Base-by-base conservation (phyloP, 805 yeast genomes). In the Kluyveromyces siamensis region DNA sequence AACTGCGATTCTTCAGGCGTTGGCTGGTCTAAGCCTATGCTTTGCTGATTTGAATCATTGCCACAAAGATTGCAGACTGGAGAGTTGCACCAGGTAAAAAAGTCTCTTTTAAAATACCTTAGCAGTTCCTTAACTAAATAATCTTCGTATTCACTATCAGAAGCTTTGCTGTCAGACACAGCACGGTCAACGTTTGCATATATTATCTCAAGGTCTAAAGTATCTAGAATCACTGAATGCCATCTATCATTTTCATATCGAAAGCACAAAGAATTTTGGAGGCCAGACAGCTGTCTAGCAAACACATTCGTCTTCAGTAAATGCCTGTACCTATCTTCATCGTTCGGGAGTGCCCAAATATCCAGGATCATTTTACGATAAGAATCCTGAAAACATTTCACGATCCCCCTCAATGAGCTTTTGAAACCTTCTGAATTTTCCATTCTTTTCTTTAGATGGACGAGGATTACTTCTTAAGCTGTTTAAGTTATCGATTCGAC, bases 31-130 rank as follows among this genome's bases (percentile, higher is more conserved):
- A 67, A 61, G 0, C 80, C 79, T 0, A 65, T 47, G 0, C 62
- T 52, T 2, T 50, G 71, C 27, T 74, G 70, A 17, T 65, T 61
- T 6, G 70, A 70, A 2, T 60, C 60, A 19, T 66, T 65, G 0
- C 70, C 72, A 62, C 95, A 85, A 0, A 46, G 45, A 0, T 68
- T 60, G 55, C 96, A 87, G 10, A 70, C 61, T 0, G 93, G 88
- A 37, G 74, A 73, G 57, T 84, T 84, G 8, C 87, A 81, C 98
- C 98, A 91, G 27, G 67, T 70, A 68, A 91, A 91, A 68, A 87
- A 89, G 39, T 79, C 83, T 38, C 80, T 71, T 56, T 87, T 88
- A 69, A 83, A 91, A 82, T 87, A 84, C 43, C 72, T 65, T 13
- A 84, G 65, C 33, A 82, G 60, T 51, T 77, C 84, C 52, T 69